Evolutionary conservation across 1,139 yeast genomes (phyloP).

Genomic region (Pichia inconspicua): DNA sequence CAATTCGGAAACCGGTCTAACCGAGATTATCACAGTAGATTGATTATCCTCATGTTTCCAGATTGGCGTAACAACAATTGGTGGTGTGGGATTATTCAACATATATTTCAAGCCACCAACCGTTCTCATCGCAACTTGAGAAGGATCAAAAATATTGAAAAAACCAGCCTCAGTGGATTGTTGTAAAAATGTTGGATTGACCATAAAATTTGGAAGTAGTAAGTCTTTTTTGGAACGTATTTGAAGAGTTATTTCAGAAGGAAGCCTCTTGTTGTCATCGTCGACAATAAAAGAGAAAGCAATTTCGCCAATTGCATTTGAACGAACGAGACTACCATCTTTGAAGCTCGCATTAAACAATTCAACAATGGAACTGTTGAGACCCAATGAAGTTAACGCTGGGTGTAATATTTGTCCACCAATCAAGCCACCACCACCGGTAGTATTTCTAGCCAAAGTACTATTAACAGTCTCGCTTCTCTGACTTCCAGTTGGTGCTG

Average conservation of each 20-base stretch:
- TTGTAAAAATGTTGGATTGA: slow-evolving; percentile 39
- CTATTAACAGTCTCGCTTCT: slow-evolving; percentile 9
- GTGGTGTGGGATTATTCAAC: slow-evolving; percentile 43
- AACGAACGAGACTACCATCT: slow-evolving; percentile 51
- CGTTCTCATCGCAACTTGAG: slow-evolving; percentile 39
- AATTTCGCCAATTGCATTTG: slow-evolving; percentile 70
- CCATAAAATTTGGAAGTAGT: slow-evolving; percentile 29
- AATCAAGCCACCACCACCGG: slow-evolving; percentile 26
- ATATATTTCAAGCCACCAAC: slow-evolving; percentile 72
- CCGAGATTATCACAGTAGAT: slow-evolving; percentile 72
- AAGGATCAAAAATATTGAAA: slow-evolving; percentile 31
- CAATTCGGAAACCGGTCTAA: slow-evolving; percentile 51
- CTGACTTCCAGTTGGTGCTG: slow-evolving; percentile 17
- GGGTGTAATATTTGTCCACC: slow-evolving; percentile 42
- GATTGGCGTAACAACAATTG: slow-evolving; percentile 68
- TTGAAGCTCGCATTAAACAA: slow-evolving; percentile 66
- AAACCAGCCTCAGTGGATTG: slow-evolving; percentile 24
- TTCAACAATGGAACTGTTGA: slow-evolving; percentile 75
- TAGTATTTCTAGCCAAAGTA: slow-evolving; percentile 24
- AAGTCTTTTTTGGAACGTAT: slow-evolving; percentile 26
- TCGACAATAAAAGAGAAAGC: slow-evolving; percentile 55
- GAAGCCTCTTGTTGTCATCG: slow-evolving; percentile 22
- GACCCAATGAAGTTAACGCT: slow-evolving; percentile 47
- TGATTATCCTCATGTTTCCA: slow-evolving; percentile 87
- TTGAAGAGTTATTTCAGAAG: slow-evolving; percentile 24